Conservation (phyloP, 495 filamentous ascomycete species). For the Jackrogersella minutella region DNA sequence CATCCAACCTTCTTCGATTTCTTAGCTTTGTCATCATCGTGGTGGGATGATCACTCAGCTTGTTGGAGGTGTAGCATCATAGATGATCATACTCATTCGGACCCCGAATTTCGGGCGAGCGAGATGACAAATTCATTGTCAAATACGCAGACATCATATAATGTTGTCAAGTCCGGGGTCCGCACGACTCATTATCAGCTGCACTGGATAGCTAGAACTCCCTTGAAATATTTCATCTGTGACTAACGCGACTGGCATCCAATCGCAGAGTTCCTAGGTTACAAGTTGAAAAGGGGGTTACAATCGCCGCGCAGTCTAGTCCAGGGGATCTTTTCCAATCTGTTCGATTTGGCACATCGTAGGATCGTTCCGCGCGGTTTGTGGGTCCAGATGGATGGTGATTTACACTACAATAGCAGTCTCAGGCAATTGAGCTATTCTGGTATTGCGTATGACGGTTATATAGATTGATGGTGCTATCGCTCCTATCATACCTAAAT, state of each 20-base stretch:
- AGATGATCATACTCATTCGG: background rate
- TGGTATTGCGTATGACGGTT: background rate
- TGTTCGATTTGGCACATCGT: conserved; percentile 8
- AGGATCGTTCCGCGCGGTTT: conserved; percentile 39
- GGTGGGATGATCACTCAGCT: background rate
- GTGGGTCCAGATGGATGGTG: conserved; percentile 26
- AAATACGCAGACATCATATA: background rate
- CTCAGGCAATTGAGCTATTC: too few species aligned
- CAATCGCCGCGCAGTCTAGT: conserved; percentile 22
- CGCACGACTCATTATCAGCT: background rate
- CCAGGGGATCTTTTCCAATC: conserved; percentile 6
- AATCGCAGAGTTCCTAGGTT: conserved; percentile 1
- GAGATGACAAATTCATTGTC: background rate
- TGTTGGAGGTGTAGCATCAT: background rate
- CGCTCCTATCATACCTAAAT: too few species aligned
- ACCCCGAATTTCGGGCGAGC: too few species aligned
- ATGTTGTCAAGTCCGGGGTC: background rate
- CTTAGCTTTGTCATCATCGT: background rate
- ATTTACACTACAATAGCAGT: too few species aligned
- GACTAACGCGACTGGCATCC: too few species aligned
- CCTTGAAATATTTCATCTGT: too few species aligned
- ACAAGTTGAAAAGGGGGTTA: too few species aligned
- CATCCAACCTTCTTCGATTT: background rate
- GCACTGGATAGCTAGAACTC: conserved; percentile 1
- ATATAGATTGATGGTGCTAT: too few species aligned